Evolutionary conservation across 192 early-diverging fungal species (phyloP).

Genomic region (Phlyctochytrium arcticum): DNA sequence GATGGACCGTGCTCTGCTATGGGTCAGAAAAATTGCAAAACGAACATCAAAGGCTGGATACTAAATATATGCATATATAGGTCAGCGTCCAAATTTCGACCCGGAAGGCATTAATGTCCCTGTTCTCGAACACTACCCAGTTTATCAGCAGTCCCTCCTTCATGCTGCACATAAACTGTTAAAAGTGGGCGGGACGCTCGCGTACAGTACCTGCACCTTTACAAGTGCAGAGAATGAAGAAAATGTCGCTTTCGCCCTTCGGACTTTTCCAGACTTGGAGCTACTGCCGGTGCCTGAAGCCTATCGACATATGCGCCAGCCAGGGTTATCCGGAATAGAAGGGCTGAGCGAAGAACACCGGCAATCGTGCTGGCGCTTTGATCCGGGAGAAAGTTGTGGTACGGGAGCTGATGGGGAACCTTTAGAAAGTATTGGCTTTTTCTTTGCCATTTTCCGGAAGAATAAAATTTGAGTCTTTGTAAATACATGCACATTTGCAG

Average conservation of each 20-base stretch:
- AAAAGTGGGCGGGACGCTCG: constrained; percentile 70
- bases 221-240: constrained; percentile 9
- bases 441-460: constrained; percentile 25
- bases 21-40: background rate
- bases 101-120: background rate
- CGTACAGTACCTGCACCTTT: constrained; percentile 54
- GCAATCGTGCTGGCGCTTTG: constrained; percentile 1
- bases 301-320: background rate
- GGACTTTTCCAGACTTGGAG: constrained; percentile 20
- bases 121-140: constrained; percentile 1
- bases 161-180: constrained; percentile 74
- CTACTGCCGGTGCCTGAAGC: background rate
- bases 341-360: constrained; percentile 1
- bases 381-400: constrained; percentile 12
- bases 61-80: too few relatives aligned
- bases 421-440: constrained; percentile 23
- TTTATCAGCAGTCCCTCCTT: constrained; percentile 58
- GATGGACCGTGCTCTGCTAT: constrained; percentile 16
- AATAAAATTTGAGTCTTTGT: too few relatives aligned
- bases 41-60: background rate
- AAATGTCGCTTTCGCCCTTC: constrained; percentile 7
- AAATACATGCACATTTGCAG: too few relatives aligned
- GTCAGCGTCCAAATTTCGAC: constrained; percentile 13
- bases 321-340: background rate
- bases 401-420: constrained; percentile 1